A percentile compares a stretch with the other conserved stretches of the same genome.
Conservation (phyloP, 768 basidiomycete genomes). For the Naganishia randhawae region DNA sequence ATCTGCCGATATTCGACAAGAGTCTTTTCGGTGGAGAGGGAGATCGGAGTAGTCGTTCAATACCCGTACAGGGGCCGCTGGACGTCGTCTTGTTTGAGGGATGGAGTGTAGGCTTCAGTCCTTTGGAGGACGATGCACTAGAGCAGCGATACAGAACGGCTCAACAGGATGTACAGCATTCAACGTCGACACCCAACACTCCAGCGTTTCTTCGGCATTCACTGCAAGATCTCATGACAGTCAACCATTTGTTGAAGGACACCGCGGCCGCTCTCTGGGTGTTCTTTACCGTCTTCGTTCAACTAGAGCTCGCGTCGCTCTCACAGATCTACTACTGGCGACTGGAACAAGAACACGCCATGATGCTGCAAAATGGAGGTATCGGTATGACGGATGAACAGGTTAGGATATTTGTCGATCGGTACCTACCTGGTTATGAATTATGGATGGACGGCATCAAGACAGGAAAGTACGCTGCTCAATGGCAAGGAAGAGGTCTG, state of each 20-base stretch:
- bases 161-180: not conserved
- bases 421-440: slow-evolving; percentile 91
- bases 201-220: slow-evolving; percentile 32
- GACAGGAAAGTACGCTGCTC: not conserved
- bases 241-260: slow-evolving; percentile 62
- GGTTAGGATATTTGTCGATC: slow-evolving; percentile 73
- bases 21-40: slow-evolving; percentile 74
- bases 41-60: slow-evolving; percentile 62
- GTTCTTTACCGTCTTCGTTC: slow-evolving; percentile 68
- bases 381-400: slow-evolving; percentile 81
- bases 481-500: slow-evolving; percentile 11
- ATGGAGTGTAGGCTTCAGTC: slow-evolving; percentile 87
- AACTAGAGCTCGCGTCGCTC: slow-evolving; percentile 56
- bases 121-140: slow-evolving; percentile 58
- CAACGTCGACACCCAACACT: not conserved
- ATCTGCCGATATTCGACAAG: slow-evolving; percentile 83
- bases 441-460: slow-evolving; percentile 59
- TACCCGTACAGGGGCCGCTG: slow-evolving; percentile 56
- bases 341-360: slow-evolving; percentile 78
- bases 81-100: slow-evolving; percentile 92
- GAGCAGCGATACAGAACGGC: slow-evolving; percentile 55
- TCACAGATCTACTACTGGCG: slow-evolving; percentile 80
- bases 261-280: slow-evolving; percentile 67
- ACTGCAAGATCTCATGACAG: slow-evolving; percentile 58
- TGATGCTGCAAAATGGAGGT: slow-evolving; percentile 81